A percentile compares a stretch with the other conserved stretches of the same genome.
Evolutionary conservation across 441 rosid genomes (phyloP).

Genomic region (Viola pubescens): DNA sequence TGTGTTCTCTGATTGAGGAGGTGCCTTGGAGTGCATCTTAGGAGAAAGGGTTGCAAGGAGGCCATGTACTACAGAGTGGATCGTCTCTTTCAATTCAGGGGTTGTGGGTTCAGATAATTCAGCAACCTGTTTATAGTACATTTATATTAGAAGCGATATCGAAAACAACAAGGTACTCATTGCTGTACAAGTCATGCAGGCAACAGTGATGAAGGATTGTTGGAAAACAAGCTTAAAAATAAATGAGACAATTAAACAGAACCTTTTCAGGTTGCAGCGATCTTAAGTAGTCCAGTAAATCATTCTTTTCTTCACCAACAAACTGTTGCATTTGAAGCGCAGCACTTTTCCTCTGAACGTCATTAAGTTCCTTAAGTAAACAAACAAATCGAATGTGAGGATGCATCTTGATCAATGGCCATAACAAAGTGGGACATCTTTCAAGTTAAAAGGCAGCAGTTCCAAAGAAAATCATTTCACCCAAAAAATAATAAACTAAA

Average conservation of each 20-base stretch:
- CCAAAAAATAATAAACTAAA: background rate
- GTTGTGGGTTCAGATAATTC: constrained; percentile 86
- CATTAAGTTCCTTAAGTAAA: constrained; percentile 62
- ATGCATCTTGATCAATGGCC: background rate
- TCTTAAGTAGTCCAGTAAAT: constrained; percentile 83
- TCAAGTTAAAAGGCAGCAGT: too few species aligned
- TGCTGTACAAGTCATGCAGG: too few species aligned
- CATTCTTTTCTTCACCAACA: constrained; percentile 97
- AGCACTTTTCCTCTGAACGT: constrained; percentile 72
- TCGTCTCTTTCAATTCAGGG: constrained; percentile 61
- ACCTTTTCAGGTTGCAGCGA: constrained; percentile 95
- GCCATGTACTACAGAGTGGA: constrained; percentile 76
- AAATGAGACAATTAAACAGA: background rate
- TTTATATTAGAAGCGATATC: constrained; percentile 2
- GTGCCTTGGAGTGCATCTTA: constrained; percentile 69
- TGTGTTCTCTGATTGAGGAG: constrained; percentile 45
- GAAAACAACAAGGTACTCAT: too few species aligned
- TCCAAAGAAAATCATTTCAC: too few species aligned
- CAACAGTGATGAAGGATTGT: background rate
- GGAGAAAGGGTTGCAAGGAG: constrained; percentile 91
- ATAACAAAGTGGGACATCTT: too few species aligned
- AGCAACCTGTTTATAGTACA: constrained; percentile 50
- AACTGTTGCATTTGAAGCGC: constrained; percentile 97
- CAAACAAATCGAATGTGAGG: constrained; percentile 14
- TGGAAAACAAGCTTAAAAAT: constrained; percentile 3